These are phyloP conservation scores for Heliocybe sulcata DNA, from an alignment of 1,284 basidiomycete genomes.

Conservation along the genomic window DNA sequence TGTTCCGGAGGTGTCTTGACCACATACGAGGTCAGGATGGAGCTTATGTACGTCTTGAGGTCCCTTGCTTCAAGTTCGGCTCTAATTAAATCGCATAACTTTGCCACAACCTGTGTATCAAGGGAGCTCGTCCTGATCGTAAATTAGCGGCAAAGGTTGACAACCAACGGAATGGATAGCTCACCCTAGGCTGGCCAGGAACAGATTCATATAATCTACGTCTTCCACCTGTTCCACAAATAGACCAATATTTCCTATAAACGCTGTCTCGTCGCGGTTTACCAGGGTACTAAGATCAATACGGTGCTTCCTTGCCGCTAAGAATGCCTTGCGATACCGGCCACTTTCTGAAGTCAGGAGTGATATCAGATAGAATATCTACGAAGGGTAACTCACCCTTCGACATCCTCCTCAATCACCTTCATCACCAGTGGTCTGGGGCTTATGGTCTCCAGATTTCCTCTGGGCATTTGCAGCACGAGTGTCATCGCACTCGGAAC, in stretches of 20 bases:
- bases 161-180: slow-evolving; percentile 18
- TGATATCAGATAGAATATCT: slow-evolving; percentile 2
- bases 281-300: slow-evolving; percentile 88
- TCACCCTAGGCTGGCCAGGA: slow-evolving; percentile 81
- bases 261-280: slow-evolving; percentile 68
- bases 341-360: slow-evolving; percentile 29
- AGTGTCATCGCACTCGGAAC: slow-evolving; percentile 85
- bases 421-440: slow-evolving; percentile 89
- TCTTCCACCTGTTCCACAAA: slow-evolving; percentile 87
- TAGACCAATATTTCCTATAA: slow-evolving; percentile 52
- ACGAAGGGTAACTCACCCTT: slow-evolving; percentile 47
- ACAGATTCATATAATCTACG: slow-evolving; percentile 90
- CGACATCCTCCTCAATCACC: slow-evolving; percentile 69
- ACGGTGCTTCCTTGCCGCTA: slow-evolving; percentile 88
- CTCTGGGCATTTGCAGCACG: slow-evolving; percentile 96
- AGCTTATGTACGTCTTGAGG: slow-evolving; percentile 79
- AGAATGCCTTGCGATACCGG: slow-evolving; percentile 80
- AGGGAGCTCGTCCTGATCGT: slow-evolving; percentile 25
- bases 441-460: slow-evolving; percentile 94
- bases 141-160: not conserved
- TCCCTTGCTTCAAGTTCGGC: slow-evolving; percentile 66
- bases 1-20: slow-evolving; percentile 91
- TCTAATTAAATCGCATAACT: slow-evolving; percentile 78
- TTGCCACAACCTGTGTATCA: slow-evolving; percentile 47
- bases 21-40: slow-evolving; percentile 88